These are phyloP conservation scores for Leccinum arenicola DNA, from an alignment of 768 basidiomycete species.

Conservation along the genomic window DNA sequence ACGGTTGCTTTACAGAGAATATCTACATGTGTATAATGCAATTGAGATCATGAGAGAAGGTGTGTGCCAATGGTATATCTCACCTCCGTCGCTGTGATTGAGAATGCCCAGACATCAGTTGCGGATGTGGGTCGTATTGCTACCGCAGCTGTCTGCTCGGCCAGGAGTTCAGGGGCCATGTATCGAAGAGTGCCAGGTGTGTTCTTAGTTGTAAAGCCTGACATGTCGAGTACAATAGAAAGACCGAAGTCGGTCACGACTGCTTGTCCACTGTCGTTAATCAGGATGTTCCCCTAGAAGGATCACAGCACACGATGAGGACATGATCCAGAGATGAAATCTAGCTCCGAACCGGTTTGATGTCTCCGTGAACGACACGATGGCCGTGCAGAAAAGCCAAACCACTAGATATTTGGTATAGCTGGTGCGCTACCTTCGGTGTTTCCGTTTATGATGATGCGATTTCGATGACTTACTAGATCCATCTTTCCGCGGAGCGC, in stretches of 20 bases:
- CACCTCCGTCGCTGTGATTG: constrained; percentile 37
- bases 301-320: not conserved
- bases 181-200: constrained; percentile 38
- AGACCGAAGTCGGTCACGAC: constrained; percentile 41
- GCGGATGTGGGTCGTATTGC: constrained; percentile 22
- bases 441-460: not conserved
- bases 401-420: constrained; percentile 21
- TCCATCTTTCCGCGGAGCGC: constrained; percentile 15
- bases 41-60: not conserved
- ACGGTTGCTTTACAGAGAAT: constrained; percentile 24
- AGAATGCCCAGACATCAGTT: constrained; percentile 38
- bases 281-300: constrained; percentile 36
- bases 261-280: constrained; percentile 32
- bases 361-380: constrained; percentile 35
- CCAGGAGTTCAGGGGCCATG: constrained; percentile 38
- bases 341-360: constrained; percentile 34
- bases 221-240: constrained; percentile 34
- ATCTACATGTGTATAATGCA: constrained; percentile 11
- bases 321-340: not conserved
- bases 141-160: constrained; percentile 12
- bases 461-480: constrained; percentile 14
- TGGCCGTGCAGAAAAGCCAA: constrained; percentile 23
- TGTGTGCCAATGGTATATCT: not conserved
- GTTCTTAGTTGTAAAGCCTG: constrained; percentile 36
- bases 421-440: constrained; percentile 8